phyloP scores from a whole-genome alignment of 2,329 filamentous ascomycete species.

The Trichoderma koningiopsis region DNA sequence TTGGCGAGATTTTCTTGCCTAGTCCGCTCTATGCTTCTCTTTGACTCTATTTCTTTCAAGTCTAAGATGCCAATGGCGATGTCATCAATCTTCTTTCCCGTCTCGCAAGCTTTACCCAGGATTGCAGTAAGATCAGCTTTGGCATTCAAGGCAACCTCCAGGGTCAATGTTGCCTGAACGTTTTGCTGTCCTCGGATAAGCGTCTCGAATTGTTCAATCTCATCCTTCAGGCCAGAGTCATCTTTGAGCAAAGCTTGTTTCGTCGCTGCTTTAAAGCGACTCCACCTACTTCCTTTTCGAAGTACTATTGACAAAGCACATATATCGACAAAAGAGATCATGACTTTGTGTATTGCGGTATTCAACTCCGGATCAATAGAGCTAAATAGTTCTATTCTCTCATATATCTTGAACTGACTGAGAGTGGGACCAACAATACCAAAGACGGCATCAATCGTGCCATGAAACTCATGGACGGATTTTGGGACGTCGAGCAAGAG shows the following conservation, averaged over 20 bases:
- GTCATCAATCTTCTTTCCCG: background rate
- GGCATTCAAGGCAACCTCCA: background rate
- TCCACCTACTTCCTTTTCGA: background rate
- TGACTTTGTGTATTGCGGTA: slow-evolving; percentile 1
- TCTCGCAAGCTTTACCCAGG: background rate
- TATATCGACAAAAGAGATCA: background rate
- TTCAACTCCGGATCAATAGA: background rate
- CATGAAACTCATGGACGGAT: background rate
- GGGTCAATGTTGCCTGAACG: background rate
- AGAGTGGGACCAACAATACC: background rate
- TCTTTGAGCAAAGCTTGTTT: background rate
- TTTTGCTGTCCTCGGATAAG: background rate
- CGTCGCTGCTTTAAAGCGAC: background rate
- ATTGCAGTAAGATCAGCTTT: background rate
- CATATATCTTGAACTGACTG: slow-evolving; percentile 1
- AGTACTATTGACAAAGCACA: background rate
- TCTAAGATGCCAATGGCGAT: background rate
- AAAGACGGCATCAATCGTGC: background rate
- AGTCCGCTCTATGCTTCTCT: background rate
- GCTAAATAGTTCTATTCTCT: background rate
- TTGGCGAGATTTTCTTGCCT: background rate
- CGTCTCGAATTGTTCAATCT: background rate
- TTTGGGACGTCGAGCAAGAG: background rate
- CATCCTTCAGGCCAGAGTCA: background rate
- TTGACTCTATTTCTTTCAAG: background rate